Evolutionary conservation across 345 rosid genomes (phyloP).

Genomic region (Citrus reticulata): DNA sequence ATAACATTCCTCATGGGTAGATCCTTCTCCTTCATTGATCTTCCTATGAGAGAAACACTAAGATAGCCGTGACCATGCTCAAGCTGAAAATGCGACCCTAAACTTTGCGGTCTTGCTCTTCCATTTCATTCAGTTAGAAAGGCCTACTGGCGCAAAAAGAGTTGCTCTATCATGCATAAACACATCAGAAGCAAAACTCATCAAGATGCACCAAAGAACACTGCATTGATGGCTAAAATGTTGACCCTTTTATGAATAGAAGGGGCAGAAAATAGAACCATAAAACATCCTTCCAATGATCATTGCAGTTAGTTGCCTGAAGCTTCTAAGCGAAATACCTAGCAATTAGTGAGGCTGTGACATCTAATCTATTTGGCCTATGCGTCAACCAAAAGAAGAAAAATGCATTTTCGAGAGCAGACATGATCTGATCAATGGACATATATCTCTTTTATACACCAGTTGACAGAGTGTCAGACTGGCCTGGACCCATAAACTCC

Average conservation of each 20-base stretch:
- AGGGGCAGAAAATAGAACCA: neutral
- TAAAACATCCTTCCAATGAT: neutral
- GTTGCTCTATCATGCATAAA: neutral
- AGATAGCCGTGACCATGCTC: neutral
- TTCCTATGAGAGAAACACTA: neutral
- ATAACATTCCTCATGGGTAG: neutral
- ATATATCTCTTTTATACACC: neutral
- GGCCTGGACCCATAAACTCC: neutral
- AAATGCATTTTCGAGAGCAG: neutral
- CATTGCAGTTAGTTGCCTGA: neutral
- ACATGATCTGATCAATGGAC: neutral
- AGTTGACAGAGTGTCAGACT: neutral
- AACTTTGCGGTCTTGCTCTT: neutral
- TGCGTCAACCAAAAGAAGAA: neutral
- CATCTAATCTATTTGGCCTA: neutral
- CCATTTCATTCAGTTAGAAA: neutral
- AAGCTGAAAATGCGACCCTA: neutral
- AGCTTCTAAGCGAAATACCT: neutral
- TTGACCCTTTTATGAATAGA: neutral
- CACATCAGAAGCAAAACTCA: conserved; percentile 1
- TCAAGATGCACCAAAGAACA: neutral
- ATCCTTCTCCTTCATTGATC: neutral
- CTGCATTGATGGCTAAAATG: neutral
- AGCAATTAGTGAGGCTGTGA: neutral
- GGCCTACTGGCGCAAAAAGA: neutral